Base-by-base conservation (phyloP, 2,329 filamentous ascomycete genomes). In the Pyrenophora graminea region DNA sequence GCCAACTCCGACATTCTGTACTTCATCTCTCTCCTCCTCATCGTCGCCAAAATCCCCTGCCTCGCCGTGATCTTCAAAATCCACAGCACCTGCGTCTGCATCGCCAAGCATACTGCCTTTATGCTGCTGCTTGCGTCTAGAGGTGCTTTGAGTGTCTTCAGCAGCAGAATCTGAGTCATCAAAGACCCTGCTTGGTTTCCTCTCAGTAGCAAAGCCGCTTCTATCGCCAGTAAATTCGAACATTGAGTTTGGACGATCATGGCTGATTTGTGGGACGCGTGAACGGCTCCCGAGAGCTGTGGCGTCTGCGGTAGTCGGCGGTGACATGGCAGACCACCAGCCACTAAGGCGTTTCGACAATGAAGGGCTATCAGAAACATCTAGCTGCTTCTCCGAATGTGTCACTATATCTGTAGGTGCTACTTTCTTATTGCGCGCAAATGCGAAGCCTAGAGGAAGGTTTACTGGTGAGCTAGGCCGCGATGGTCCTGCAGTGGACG, bases 111-210 rank as follows among this genome's bases (percentile, higher is more conserved):
- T 36, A 13, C 53, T 45, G 6, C 48, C 50, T 39, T 42, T 39
- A 17, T 58, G 53, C 23, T 56, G 55, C 25, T 44, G 44, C 13
- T 45, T 36, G 2, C 54, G 48, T 21, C 49, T 40, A 10, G 39
- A 46, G 8, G 15, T 27, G 30, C 17, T 36, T 9, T 15, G 36
- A 4, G n/a, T 21, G 6, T 37, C 45, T 6, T 56, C 58, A 10
- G 58, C 58, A 12, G 57, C 56, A 30, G 27, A 30, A 51, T 79
- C 77, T 53, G 40, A 45, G 25, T 79, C 77, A 43, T 75, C 75
- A 56, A 81, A 79, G 0, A 80, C 78, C 13, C 73, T 64, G 45
- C 73, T 77, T 64, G 32, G 53, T 49, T 58, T 51, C 39, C 43
- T 52, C 31, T 46, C 60, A 8, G 37, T 38, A 7, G 58, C 56